Conservation (phyloP, 768 basidiomycete species). For the Galerina sulciceps region DNA sequence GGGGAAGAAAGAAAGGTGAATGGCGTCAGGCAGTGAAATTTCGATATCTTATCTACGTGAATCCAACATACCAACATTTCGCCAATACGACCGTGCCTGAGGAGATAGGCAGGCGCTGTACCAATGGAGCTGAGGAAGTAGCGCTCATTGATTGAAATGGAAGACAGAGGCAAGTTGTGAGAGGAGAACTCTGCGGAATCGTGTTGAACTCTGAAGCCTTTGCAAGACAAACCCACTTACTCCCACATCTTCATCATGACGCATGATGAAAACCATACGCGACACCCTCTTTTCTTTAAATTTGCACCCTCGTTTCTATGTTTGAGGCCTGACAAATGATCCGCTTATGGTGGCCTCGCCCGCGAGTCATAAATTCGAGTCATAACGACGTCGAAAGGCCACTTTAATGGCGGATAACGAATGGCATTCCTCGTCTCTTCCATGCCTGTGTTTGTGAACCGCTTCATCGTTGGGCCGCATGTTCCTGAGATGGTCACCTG, state of each 20-base stretch:
- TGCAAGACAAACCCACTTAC: conserved; percentile 6
- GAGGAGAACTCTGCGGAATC: background rate
- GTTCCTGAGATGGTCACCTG: too few relatives aligned
- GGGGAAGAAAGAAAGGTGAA: background rate
- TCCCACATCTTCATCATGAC: conserved; percentile 7
- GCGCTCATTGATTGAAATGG: conserved; percentile 10
- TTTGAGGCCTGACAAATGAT: conserved; percentile 5
- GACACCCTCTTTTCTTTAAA: background rate
- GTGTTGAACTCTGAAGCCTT: background rate
- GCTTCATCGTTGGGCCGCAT: background rate
- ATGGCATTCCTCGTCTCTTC: background rate
- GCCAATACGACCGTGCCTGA: background rate
- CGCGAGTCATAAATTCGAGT: background rate
- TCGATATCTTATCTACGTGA: background rate
- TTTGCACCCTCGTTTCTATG: background rate
- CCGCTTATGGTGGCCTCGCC: conserved; percentile 1
- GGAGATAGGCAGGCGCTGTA: conserved; percentile 7
- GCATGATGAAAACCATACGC: background rate
- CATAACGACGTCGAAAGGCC: background rate
- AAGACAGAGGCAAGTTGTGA: conserved; percentile 2
- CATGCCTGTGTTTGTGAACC: background rate
- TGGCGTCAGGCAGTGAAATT: background rate
- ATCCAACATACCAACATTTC: background rate
- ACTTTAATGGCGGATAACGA: conserved; percentile 10
- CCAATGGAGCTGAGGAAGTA: conserved; percentile 4